Base-by-base conservation (phyloP, 2,329 filamentous ascomycete genomes). In the Aphanocladium album region DNA sequence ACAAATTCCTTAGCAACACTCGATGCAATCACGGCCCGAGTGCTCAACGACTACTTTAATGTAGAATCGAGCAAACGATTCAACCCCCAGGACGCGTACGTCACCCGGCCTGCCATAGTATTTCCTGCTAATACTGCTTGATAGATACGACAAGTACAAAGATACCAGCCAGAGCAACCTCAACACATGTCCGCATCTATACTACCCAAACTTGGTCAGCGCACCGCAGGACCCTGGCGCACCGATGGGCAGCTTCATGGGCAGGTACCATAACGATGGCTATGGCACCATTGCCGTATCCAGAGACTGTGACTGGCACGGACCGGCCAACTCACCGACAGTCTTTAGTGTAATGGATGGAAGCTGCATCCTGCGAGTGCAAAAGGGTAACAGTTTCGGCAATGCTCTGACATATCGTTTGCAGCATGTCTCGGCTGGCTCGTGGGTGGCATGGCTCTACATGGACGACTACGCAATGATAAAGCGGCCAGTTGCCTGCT, bases 241-340 rank as follows among this genome's bases (percentile, higher is more conserved):
- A n/a, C 74, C 76, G 65, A 72, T 77, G 68, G 71, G 74, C 60
- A 72, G 74, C 54, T 76, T 77, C 55, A 70, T 74, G 11, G 75
- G 75, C 57, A 71, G 74, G 56, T 77, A 76, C 65, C 71, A 72
- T 61, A 72, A 77, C 67, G 53, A 59, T 0, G 65, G 67, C 16
- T 69, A 68, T 21, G 67, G 67, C 0, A 62, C 60, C 16, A 39
- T 68, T 27, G 54, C 60, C 9, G 55, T 68, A 5, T 61, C 61
- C 5, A 35, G 64, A 4, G 33, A 61, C 9, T 69, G 68, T 23
- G 46, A 61, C 11, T 66, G 61, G 63, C 16, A 60, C 3, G 55
- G 41, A 12, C 51, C 63, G 1, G 16, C 39, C 2, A 57, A 62
- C n/a, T 62, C 66, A 1, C 65, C 65, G 1, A 63, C 62, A 3